Evolutionary conservation across 495 filamentous ascomycete genomes (phyloP), one percentile per base, ranked within the genome.

Genomic region (Neurospora terricola): DNA sequence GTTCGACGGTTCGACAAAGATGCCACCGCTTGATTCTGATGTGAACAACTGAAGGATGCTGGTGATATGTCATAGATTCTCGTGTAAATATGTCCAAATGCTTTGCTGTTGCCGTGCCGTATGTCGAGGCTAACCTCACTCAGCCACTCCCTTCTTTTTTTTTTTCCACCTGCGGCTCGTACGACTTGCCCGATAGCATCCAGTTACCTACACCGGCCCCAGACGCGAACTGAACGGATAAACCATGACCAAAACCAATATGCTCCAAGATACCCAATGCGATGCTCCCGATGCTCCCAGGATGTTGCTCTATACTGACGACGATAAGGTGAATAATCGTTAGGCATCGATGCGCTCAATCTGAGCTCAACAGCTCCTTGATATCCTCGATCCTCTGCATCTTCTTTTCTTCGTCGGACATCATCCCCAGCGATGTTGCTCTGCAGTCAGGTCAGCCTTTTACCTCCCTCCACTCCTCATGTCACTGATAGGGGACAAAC

Each of bases 331-430:
- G 8, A 18, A 21, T 45, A 8, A 2, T n/a, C 2, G 6, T n/a
- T 8, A 2, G 39, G 5, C 21, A 45, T 45, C 18, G 42, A n/a
- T n/a, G 18, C n/a, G 30, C 43, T 37, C 16, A 76, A 75, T 36
- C 82, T 79, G 48, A 97, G 78, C 92, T 93, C 70, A 99, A 88
- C 75, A 99, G 83, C 82, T 97, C 91, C 80, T 89, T 95, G 73
- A 99, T 92, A 85, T 99, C 96, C 80, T 97, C 95, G 75, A 98
- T 93, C 71, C 92, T 85, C 78, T 96, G 93, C 77, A 93, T 84
- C 82, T 89, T 92, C 86, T 94, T 97, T 81, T 98, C 94, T 73
- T 98, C 94, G 75, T 98, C 93, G 42, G 84, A 91, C 88, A 97
- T 94, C 89, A 99, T 92, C 3, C 96, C 96, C 70, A 99, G 83